These are phyloP conservation scores for Umbelopsis sp. DNA, from an alignment of 371 early-diverging fungal species.

Conservation along the genomic window DNA sequence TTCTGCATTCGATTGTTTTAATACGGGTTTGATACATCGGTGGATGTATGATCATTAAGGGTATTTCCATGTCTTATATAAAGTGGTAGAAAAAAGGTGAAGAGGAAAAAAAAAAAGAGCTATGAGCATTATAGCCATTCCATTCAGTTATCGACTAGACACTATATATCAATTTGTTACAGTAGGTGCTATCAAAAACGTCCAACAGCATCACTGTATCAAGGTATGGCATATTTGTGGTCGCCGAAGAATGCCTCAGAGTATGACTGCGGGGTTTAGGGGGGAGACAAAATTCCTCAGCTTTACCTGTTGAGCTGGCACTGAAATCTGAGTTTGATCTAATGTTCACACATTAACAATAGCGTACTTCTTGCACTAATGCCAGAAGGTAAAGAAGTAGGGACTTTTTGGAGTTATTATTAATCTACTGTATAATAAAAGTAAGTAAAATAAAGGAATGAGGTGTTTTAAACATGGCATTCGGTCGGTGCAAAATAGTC, in stretches of 20 bases:
- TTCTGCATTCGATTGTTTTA: neutral
- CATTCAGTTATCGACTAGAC: neutral
- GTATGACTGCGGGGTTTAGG: neutral
- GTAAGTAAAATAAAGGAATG: too few species aligned
- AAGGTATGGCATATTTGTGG: neutral
- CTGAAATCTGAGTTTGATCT: too few species aligned
- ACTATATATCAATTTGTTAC: neutral
- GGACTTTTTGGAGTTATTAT: too few species aligned
- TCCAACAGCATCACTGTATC: too few species aligned
- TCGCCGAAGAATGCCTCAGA: neutral
- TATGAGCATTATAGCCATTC: neutral
- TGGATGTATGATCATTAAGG: neutral
- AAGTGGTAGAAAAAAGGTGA: neutral
- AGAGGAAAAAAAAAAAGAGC: neutral
- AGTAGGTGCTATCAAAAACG: too few species aligned
- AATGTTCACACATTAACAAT: too few species aligned
- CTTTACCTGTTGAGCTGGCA: too few species aligned
- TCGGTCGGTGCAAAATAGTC: too few species aligned
- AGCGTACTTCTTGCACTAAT: too few species aligned
- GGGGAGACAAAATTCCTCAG: neutral
- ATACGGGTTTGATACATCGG: neutral
- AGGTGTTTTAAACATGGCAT: too few species aligned
- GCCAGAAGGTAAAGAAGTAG: too few species aligned
- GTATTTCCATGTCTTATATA: constrained; percentile 5
- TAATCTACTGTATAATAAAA: too few species aligned